Conservation (phyloP, 257 asterid genomes). For the Gentiana straminea region DNA sequence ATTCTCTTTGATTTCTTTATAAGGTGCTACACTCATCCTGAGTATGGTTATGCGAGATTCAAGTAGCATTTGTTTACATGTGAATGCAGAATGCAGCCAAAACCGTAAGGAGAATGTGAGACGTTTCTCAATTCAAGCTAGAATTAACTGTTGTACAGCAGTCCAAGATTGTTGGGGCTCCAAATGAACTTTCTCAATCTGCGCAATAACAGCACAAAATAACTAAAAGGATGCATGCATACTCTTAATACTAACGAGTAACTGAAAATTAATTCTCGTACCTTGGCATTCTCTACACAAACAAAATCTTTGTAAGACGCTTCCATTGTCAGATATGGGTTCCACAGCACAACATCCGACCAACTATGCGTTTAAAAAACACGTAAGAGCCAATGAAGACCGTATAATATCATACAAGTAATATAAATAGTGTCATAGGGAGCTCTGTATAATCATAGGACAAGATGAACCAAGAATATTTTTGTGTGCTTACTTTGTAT, state of each 20-base stretch:
- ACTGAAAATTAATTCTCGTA: slow-evolving; percentile 11
- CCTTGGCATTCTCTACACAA: slow-evolving; percentile 97
- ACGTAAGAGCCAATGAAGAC: slow-evolving; percentile 7
- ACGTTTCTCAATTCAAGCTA: slow-evolving; percentile 28
- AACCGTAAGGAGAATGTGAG: background rate
- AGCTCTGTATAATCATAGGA: background rate
- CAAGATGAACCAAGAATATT: background rate
- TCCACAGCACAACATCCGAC: slow-evolving; percentile 95
- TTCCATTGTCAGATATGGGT: slow-evolving; percentile 85
- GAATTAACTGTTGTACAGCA: slow-evolving; percentile 54
- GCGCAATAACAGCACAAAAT: slow-evolving; percentile 12
- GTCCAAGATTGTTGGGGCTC: slow-evolving; percentile 77
- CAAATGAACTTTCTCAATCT: slow-evolving; percentile 71
- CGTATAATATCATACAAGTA: slow-evolving; percentile 1
- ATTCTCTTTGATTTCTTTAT: no score
- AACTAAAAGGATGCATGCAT: background rate
- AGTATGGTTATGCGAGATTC: background rate
- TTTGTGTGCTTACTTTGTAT: slow-evolving; percentile 48
- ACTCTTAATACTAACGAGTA: background rate
- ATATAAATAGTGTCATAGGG: background rate
- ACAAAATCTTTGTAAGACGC: slow-evolving; percentile 86
- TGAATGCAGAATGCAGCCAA: background rate
- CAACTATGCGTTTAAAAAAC: slow-evolving; percentile 38
- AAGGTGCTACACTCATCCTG: no score
- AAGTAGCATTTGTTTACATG: background rate